Evolutionary conservation across 805 yeast genomes (phyloP).

Genomic region (Yamadazyma akitaensis): DNA sequence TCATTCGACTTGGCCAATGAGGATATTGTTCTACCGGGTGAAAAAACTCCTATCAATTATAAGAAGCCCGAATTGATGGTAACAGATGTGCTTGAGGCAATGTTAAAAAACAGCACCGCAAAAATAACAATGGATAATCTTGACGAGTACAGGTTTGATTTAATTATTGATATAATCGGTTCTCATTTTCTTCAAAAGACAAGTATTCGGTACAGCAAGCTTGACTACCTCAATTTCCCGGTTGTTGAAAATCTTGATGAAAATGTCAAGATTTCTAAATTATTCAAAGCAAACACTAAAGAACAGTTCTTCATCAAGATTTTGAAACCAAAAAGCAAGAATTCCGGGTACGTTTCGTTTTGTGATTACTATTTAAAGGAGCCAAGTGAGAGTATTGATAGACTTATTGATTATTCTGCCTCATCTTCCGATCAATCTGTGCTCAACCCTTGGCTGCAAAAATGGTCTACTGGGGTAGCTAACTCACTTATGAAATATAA

Average conservation of each 20-base stretch:
- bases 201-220: constrained; percentile 23
- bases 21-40: constrained; percentile 35
- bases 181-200: constrained; percentile 34
- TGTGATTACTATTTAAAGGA: constrained; percentile 28
- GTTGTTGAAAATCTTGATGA: constrained; percentile 16
- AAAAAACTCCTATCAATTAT: constrained; percentile 29
- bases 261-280: constrained; percentile 14
- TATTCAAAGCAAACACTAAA: constrained; percentile 25
- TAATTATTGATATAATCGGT: constrained; percentile 40
- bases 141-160: constrained; percentile 29
- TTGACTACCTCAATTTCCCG: constrained; percentile 31
- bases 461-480: constrained; percentile 33
- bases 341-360: constrained; percentile 32
- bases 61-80: constrained; percentile 40
- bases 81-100: constrained; percentile 31
- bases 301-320: constrained; percentile 34
- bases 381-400: constrained; percentile 36
- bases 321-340: constrained; percentile 34
- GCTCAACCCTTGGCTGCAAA: constrained; percentile 33
- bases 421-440: constrained; percentile 15
- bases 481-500: constrained; percentile 29
- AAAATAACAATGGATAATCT: constrained; percentile 19
- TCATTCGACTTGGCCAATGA: constrained; percentile 33
- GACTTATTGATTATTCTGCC: constrained; percentile 18
- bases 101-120: constrained; percentile 23